Base-by-base conservation (phyloP, 2,329 filamentous ascomycete genomes). In the Penicillium sp. region DNA sequence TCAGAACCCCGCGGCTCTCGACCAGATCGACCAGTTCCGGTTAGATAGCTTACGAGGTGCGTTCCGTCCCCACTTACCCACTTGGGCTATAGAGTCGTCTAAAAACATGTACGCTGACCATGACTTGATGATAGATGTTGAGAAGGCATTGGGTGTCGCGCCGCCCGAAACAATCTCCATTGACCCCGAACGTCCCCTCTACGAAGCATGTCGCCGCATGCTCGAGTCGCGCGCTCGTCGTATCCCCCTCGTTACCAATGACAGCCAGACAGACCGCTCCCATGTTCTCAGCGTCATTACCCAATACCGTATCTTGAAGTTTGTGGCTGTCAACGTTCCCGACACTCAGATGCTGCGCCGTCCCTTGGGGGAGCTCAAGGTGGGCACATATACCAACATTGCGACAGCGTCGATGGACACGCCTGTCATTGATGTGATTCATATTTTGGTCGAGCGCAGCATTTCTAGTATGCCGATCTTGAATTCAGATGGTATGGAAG, bases 261-360 rank as follows among this genome's bases (percentile, higher is more conserved):
- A 99, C 71, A 93, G 96, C 71, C 95, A 99, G 76, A 99, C 95
- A 2, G 87, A 90, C 55, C 86, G 92, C 61, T 88, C 95, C 70
- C 95, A 93, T 78, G 92, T 99, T 19, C 90, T 99, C 59, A 97
- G 92, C 68, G 95, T 99, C 59, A 90, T 99, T 57, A 99, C 95
- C 0, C 95, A 99, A 75, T 99, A 99, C 76, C 90, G 96, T 57
- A 98, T 99, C 66, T 85, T 99, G 63, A 99, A 99, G 74, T 99
- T 99, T 74, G 96, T 99, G 60, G 93, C 95, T 11, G 93, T 99
- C 76, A 99, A 99, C 76, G 87, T 90, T 42, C 87, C 88, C 66
- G 90, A 96, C 71, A 97, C 93, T 4, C 89, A 96, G 67, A 85
- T 92, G 71, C 79, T 99, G 59, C 90, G 91, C 71, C 97, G 96